Conservation (phyloP, 371 early-diverging fungal genomes). For the Mucor irregularis region DNA sequence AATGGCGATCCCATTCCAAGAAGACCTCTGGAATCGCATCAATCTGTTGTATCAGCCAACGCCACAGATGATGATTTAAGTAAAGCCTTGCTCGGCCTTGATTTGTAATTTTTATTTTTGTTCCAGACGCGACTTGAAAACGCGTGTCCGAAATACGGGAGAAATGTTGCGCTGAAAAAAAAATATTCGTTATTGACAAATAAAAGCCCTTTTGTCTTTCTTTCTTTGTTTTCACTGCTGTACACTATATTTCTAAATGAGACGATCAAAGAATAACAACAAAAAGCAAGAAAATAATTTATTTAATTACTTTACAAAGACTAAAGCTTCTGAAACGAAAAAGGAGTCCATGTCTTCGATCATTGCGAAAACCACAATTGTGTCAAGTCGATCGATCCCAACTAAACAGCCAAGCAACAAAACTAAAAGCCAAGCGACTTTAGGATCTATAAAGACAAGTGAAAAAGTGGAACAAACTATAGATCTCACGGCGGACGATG, state of each 20-base stretch:
- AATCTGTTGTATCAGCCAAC: slow-evolving; percentile 4
- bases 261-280: background rate
- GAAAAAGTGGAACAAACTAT: background rate
- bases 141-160: background rate
- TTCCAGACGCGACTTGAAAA: background rate
- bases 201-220: background rate
- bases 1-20: background rate
- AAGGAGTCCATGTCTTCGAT: slow-evolving; percentile 9
- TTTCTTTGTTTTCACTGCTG: background rate
- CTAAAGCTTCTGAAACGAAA: slow-evolving; percentile 3
- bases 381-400: too few relatives aligned
- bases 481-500: slow-evolving; percentile 8
- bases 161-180: background rate
- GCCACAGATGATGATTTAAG: slow-evolving; percentile 1
- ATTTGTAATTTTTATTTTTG: too few relatives aligned
- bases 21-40: slow-evolving; percentile 9
- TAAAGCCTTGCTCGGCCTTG: background rate
- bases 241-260: slow-evolving; percentile 7
- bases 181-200: background rate
- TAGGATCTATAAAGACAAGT: too few relatives aligned
- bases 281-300: slow-evolving; percentile 9
- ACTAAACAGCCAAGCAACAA: background rate
- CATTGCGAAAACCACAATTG: slow-evolving; percentile 2
- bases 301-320: slow-evolving; percentile 18
- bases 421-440: background rate